Base-by-base conservation (phyloP, 1,284 basidiomycete species). In the Tylopilus microsporus region DNA sequence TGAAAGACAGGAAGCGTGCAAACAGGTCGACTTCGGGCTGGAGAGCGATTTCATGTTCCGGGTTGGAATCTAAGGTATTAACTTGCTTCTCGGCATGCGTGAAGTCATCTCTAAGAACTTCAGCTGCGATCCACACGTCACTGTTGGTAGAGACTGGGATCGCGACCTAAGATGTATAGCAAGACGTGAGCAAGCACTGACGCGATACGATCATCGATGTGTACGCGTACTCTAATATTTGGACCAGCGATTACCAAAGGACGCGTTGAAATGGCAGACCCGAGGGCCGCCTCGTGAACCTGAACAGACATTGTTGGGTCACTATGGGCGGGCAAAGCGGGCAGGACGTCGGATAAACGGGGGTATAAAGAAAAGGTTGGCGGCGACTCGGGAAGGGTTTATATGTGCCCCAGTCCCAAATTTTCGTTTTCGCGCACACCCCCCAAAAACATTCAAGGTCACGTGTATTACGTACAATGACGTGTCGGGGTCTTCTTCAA, bases 31-130 rank as follows among this genome's bases (percentile, higher is more conserved):
- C 78, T 63, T 84, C 81, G 66, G 86, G 84, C 74, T 92, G 83
- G 55, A 72, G 71, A 62, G 74, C 70, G 66, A 81, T 77, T 66
- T 85, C 85, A 62, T 80, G 73, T 65, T 85, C 77, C 39, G 71
- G 71, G 53, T 79, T 76, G 55, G 73, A 76, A 67, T 83, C 80
- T 68, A 81, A 73, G 60, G 79, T 76, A 72, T 85, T 81, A 69
- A 79, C 59, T 68, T 78, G 77, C 53, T 79, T 76, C 69, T 89
- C 82, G 57, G 81, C 75, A 71, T 91, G 85, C 60, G 80, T 75
- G 73, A 94, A 95, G 65, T 93, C 90, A 68, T 94, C 92, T 71
- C 89, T 82, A 62, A 94, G 82, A 67, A 93, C 85, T 74, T 94
- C 91, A 57, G 92, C 92, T 54, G 86, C 82, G 68, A 93, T 90